phyloP scores from a whole-genome alignment of 768 basidiomycete species.

The Amanita subjunquillea region DNA sequence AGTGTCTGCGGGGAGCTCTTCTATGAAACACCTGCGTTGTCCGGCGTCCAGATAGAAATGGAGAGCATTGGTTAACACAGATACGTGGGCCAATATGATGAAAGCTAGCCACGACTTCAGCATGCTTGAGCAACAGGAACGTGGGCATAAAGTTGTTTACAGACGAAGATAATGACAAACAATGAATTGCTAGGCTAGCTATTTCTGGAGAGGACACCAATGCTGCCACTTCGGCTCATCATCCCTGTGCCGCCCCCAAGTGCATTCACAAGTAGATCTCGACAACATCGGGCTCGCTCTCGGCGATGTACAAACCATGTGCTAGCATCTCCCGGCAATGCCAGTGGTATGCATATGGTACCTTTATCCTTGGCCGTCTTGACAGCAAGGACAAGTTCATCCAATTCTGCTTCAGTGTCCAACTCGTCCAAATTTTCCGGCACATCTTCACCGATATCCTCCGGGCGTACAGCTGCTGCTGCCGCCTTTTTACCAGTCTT shows the following conservation, averaged over 20 bases:
- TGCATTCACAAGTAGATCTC: slow-evolving; percentile 47
- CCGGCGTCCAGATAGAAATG: slow-evolving; percentile 97
- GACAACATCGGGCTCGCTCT: slow-evolving; percentile 51
- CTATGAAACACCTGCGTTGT: slow-evolving; percentile 91
- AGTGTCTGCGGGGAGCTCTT: slow-evolving; percentile 93
- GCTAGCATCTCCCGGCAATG: slow-evolving; percentile 61
- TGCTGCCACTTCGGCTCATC: slow-evolving; percentile 21
- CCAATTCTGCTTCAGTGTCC: slow-evolving; percentile 81
- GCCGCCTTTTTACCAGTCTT: slow-evolving; percentile 58
- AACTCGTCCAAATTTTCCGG: slow-evolving; percentile 69
- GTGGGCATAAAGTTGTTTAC: slow-evolving; percentile 12
- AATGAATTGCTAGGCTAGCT: not conserved
- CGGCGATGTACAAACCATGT: slow-evolving; percentile 78
- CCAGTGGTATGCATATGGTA: slow-evolving; percentile 53
- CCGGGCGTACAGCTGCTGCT: slow-evolving; percentile 37
- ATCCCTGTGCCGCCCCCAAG: slow-evolving; percentile 28
- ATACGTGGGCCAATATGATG: slow-evolving; percentile 21
- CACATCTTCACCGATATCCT: slow-evolving; percentile 43
- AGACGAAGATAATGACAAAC: slow-evolving; percentile 9
- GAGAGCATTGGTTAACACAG: slow-evolving; percentile 55
- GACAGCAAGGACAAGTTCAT: slow-evolving; percentile 58
- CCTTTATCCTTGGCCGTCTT: slow-evolving; percentile 46
- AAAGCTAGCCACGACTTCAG: slow-evolving; percentile 13
- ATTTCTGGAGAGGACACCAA: slow-evolving; percentile 7
- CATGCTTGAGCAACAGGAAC: slow-evolving; percentile 14